Base-by-base conservation (phyloP, 176 grass and related monocot species). In the Echinochloa phyllopogon region DNA sequence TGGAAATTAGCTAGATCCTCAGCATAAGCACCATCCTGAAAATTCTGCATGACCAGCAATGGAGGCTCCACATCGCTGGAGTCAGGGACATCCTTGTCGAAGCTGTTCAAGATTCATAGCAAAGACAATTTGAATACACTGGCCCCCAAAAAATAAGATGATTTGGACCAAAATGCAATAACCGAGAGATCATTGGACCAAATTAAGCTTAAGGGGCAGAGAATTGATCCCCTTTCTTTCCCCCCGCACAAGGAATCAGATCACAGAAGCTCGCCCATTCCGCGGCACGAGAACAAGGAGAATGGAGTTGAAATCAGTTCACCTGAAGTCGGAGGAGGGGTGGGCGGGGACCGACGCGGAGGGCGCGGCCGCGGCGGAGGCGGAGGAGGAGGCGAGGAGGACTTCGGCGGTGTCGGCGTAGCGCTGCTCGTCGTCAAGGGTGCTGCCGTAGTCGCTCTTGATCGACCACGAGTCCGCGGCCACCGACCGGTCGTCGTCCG, bases 381-480 rank as follows among this genome's bases (percentile, higher is more conserved):
- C 86, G 8, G 88, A 42, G 48, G 80, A 64, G 36, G 95, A 86
- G 85, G 91, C 82, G 72, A 91, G 90, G 82, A 87, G 86, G 48
- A 91, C 88, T 27, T 88, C 96, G 21, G 86, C 86, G 44, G 96
- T 90, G 71, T 99, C 91, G n/a, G 89, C 89, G 81, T 99, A 94
- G 43, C 93, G 91, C 86, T 99, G 96, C 8, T 99, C 96, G 83
- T 99, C 96, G 84, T 99, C 96, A 69, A 99, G 86, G 67, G 93
- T 93, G 84, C 92, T 98, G 1, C 95, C 93, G 83, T 98, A 98
- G 76, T 98, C 95, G 83, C 95, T 98, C 93, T 92, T 98, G 82
- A 98, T 92, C 58, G 95, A 98, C 95, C 95, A 98, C 24, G 95
- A 98, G 84, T 98, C 95, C 71, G 95, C 93, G n/a, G 95, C 89